A percentile compares a stretch with the other conserved stretches of the same genome.
Evolutionary conservation across 2,329 filamentous ascomycete genomes (phyloP).

Genomic region (Colletotrichum sp.): DNA sequence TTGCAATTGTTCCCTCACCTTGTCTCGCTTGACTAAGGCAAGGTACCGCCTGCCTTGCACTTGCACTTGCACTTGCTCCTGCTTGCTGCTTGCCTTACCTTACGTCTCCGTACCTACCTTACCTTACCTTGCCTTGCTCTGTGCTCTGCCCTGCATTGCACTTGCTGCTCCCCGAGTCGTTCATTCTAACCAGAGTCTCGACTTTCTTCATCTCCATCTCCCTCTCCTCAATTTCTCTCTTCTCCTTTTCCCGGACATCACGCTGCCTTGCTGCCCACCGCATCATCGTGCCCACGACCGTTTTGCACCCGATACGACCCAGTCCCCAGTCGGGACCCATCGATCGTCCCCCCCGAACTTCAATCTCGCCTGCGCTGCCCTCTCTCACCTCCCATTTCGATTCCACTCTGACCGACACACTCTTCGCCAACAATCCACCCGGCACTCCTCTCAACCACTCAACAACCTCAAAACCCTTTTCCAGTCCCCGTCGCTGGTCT

Average conservation of each 20-base stretch:
- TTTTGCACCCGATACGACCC: not conserved
- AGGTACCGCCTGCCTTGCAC: not conserved
- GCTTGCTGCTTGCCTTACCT: not conserved
- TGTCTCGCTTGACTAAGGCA: not conserved
- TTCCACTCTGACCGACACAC: not conserved
- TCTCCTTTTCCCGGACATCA: not conserved
- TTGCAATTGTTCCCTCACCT: not conserved
- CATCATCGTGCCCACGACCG: not conserved
- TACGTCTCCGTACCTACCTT: not conserved
- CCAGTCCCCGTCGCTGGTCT: not conserved
- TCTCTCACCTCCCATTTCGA: not conserved
- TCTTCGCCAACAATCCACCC: not conserved
- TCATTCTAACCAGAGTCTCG: not conserved
- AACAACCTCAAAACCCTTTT: not conserved
- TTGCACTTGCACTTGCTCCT: not conserved
- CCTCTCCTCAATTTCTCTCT: not conserved
- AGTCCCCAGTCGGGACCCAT: conserved; percentile 8
- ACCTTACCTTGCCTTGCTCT: not conserved
- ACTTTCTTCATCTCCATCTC: not conserved
- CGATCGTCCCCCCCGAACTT: not conserved
- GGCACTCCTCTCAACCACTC: not conserved
- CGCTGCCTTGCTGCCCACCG: not conserved
- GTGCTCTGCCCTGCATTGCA: not conserved
- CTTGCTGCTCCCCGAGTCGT: not conserved
- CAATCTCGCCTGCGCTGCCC: conserved; percentile 13